Percentiles rank a stretch among this genome's conserved stretches.
Evolutionary conservation across 2,329 filamentous ascomycete species (phyloP).

Genomic region (Beauveria brongniartii): DNA sequence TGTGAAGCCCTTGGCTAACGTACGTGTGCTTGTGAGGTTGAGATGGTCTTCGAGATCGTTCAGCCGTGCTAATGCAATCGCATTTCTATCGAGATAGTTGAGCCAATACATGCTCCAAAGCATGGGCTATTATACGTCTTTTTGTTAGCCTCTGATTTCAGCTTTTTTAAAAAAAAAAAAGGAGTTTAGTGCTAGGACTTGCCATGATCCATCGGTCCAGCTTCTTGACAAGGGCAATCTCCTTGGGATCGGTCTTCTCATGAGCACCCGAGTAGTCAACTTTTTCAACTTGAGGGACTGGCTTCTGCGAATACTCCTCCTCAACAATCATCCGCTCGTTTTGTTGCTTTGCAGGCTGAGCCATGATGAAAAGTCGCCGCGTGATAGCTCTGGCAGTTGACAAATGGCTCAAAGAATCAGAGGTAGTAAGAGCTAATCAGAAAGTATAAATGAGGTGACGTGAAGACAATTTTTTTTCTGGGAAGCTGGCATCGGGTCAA

Average conservation of each 20-base stretch:
- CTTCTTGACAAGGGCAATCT: conserved; percentile 31
- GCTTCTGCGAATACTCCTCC: conserved; percentile 10
- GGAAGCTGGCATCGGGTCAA: too few species aligned
- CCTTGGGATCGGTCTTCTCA: conserved; percentile 30
- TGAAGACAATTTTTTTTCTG: neutral
- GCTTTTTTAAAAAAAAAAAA: neutral
- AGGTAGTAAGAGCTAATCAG: neutral
- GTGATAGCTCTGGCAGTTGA: too few species aligned
- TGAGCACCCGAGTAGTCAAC: conserved; percentile 30
- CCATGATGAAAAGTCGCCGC: neutral
- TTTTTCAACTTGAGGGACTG: conserved; percentile 16
- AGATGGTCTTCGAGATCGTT: conserved; percentile 18
- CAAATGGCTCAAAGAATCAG: neutral
- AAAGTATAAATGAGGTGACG: too few species aligned
- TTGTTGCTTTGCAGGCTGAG: neutral
- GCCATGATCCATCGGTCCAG: conserved; percentile 31
- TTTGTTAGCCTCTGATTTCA: neutral
- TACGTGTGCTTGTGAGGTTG: conserved; percentile 12
- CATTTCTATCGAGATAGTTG: conserved; percentile 39
- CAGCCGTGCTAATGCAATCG: conserved; percentile 34
- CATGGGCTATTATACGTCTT: conserved; percentile 18
- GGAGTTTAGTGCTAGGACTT: neutral
- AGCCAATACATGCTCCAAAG: conserved; percentile 34
- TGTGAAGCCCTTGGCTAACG: neutral
- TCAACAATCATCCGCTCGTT: neutral